A percentile compares a stretch with the other conserved stretches of the same genome.
These are phyloP conservation scores for Fusarium ambrosium DNA, from an alignment of 2,329 filamentous ascomycete species.

Conservation along the genomic window DNA sequence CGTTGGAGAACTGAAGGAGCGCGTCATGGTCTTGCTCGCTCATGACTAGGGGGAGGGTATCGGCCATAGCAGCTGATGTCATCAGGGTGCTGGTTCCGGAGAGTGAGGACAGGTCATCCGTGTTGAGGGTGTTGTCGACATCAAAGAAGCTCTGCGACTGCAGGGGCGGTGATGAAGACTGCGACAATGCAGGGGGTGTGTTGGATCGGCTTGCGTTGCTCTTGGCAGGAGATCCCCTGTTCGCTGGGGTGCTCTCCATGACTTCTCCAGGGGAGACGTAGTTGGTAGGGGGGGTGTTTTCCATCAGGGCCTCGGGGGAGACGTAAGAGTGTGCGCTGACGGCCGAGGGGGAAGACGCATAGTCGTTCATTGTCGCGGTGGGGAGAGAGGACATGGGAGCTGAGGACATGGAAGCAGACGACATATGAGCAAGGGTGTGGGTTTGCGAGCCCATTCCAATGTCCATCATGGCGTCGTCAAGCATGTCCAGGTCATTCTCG, in stretches of 20 bases:
- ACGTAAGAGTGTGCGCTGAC: slow-evolving; percentile 59
- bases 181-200: slow-evolving; percentile 72
- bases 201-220: slow-evolving; percentile 66
- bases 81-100: slow-evolving; percentile 51
- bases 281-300: slow-evolving; percentile 42
- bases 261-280: slow-evolving; percentile 64
- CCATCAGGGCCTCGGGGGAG: slow-evolving; percentile 62
- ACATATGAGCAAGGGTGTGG: slow-evolving; percentile 54
- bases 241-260: slow-evolving; percentile 54
- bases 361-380: slow-evolving; percentile 51
- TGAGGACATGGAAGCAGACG: slow-evolving; percentile 64
- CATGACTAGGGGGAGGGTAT: slow-evolving; percentile 51
- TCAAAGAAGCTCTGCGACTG: slow-evolving; percentile 59
- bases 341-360: slow-evolving; percentile 57
- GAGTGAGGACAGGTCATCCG: slow-evolving; percentile 51
- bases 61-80: slow-evolving; percentile 51
- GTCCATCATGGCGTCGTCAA: slow-evolving; percentile 63
- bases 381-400: slow-evolving; percentile 57
- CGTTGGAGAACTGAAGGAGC: slow-evolving; percentile 57
- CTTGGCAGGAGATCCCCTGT: slow-evolving; percentile 63
- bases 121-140: slow-evolving; percentile 54
- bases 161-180: slow-evolving; percentile 69
- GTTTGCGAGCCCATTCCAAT: slow-evolving; percentile 51
- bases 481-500: slow-evolving; percentile 60
- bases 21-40: slow-evolving; percentile 61